Conservation (phyloP, 768 basidiomycete species). For the Clavulina sp. region DNA sequence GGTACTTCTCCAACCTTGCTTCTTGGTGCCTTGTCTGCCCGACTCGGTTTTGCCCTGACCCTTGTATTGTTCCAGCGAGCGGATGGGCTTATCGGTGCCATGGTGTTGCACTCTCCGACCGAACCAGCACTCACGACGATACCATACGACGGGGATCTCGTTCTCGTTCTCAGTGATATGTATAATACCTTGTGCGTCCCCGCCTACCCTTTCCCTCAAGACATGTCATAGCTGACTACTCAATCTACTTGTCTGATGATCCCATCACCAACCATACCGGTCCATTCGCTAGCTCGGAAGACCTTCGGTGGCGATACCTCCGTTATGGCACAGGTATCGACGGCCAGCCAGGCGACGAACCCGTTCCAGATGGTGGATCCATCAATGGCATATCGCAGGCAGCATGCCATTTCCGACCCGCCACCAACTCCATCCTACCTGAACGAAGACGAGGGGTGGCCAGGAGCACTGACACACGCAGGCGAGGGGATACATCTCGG, state of each 20-base stretch:
- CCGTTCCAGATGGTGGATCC: conserved; percentile 3
- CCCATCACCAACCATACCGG: neutral
- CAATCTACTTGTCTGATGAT: neutral
- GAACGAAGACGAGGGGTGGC: neutral
- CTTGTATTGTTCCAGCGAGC: neutral
- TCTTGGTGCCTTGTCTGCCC: too few relatives aligned
- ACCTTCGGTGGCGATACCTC: neutral
- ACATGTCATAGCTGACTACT: too few relatives aligned
- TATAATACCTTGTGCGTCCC: neutral
- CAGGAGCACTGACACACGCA: too few relatives aligned
- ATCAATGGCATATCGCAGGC: conserved; percentile 9
- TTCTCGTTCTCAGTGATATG: conserved; percentile 1
- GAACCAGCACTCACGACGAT: neutral
- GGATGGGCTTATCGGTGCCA: conserved; percentile 10
- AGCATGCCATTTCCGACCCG: neutral
- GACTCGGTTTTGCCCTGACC: neutral
- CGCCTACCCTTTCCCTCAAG: neutral
- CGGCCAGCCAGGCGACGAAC: conserved; percentile 10
- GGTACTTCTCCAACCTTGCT: neutral
- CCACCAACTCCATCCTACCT: conserved; percentile 1
- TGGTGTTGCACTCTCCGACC: conserved; percentile 10
- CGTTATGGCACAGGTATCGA: conserved; percentile 10
- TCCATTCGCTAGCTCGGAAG: neutral
- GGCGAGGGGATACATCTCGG: neutral
- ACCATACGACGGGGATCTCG: conserved; percentile 2